Conservation (phyloP, 495 filamentous ascomycete species). For the Geoglossum glabrum region DNA sequence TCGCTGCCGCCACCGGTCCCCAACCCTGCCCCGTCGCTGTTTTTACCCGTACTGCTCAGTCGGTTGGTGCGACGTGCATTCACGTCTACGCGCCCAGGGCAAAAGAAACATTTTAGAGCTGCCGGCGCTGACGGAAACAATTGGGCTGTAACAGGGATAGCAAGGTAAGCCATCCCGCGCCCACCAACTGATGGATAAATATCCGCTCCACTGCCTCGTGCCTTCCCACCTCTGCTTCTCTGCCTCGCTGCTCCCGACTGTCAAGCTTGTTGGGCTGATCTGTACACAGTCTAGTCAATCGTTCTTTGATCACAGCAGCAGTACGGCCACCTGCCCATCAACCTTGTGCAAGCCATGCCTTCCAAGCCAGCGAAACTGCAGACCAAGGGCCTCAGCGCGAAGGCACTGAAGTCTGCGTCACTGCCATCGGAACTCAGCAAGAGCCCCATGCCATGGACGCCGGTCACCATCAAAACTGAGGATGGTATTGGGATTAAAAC, state of each 20-base stretch:
- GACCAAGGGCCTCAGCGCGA: neutral
- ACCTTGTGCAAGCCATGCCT: neutral
- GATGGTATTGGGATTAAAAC: slow-evolving; percentile 40
- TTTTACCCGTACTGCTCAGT: neutral
- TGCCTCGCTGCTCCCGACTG: neutral
- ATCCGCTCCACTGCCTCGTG: neutral
- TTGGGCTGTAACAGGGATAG: neutral
- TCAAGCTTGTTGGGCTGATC: neutral
- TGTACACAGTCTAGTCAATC: neutral
- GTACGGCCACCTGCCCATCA: neutral
- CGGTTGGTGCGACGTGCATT: neutral
- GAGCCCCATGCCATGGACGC: slow-evolving; percentile 32
- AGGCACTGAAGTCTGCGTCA: slow-evolving; percentile 39
- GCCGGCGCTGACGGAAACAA: neutral
- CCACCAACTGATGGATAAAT: neutral
- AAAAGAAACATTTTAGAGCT: neutral
- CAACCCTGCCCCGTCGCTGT: slow-evolving; percentile 1
- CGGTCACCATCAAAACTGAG: slow-evolving; percentile 31
- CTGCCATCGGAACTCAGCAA: slow-evolving; percentile 54
- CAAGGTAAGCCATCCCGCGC: neutral
- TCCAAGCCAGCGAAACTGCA: slow-evolving; percentile 3
- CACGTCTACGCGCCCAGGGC: neutral
- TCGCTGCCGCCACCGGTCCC: neutral
- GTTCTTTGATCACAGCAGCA: neutral
- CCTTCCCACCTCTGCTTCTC: neutral